These are phyloP conservation scores for thale cress (Arabidopsis thaliana) DNA, from an alignment of 345 rosid species.

Conservation along the genomic window TAIR10.1 NC_003076.8:1227501-1228000, in stretches of 20 bases:
- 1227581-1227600: constrained; percentile 70
- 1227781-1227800: constrained; percentile 15
- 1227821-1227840: not conserved
- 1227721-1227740: constrained; percentile 1
- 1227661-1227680: not conserved
- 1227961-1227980: constrained; percentile 70
- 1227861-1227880: constrained; percentile 59
- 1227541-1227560: constrained; percentile 79
- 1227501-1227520: constrained; percentile 55
- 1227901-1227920: constrained; percentile 72
- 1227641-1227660: constrained; percentile 86
- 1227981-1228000: constrained; percentile 51
- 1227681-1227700: constrained; percentile 4
- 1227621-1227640: constrained; percentile 78
- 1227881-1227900: constrained; percentile 80
- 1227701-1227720: not conserved
- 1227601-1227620: constrained; percentile 86
- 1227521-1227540: constrained; percentile 86
- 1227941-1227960: constrained; percentile 64
- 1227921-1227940: constrained; percentile 92
- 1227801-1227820: constrained; percentile 7
- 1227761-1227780: constrained; percentile 11
- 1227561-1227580: constrained; percentile 73
- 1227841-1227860: not conserved
- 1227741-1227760: constrained; percentile 7